Evolutionary conservation across 441 rosid species (phyloP).

Genomic region (Arabidopsis lyrata): DNA sequence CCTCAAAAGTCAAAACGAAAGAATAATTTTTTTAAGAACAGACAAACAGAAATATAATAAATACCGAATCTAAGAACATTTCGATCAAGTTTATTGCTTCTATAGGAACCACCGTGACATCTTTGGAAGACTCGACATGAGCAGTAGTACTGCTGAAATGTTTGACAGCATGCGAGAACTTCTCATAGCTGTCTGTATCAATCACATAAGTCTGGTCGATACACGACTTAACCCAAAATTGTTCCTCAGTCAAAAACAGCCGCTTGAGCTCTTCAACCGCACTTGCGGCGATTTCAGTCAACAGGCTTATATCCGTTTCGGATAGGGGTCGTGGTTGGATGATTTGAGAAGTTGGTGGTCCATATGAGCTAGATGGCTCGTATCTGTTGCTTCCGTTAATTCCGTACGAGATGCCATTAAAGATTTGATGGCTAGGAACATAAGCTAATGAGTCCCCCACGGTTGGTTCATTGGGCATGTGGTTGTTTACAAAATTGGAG

Average conservation of each 20-base stretch:
- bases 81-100: slow-evolving; percentile 51
- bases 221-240: slow-evolving; percentile 58
- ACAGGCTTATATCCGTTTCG: slow-evolving; percentile 47
- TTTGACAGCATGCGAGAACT: slow-evolving; percentile 40
- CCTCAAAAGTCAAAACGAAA: not conserved
- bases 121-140: slow-evolving; percentile 67
- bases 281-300: slow-evolving; percentile 51
- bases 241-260: slow-evolving; percentile 53
- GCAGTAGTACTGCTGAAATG: slow-evolving; percentile 49
- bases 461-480: slow-evolving; percentile 49
- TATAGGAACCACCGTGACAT: slow-evolving; percentile 49
- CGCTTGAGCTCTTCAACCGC: slow-evolving; percentile 63
- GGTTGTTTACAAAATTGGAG: slow-evolving; percentile 44
- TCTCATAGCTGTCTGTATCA: slow-evolving; percentile 54
- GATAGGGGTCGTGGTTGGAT: slow-evolving; percentile 34
- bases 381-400: not conserved
- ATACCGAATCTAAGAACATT: slow-evolving; percentile 62
- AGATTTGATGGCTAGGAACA: slow-evolving; percentile 12
- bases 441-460: slow-evolving; percentile 39
- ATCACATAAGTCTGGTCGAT: slow-evolving; percentile 49
- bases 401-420: not conserved
- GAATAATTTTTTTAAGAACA: not conserved
- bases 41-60: slow-evolving; percentile 27
- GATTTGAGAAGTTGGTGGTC: slow-evolving; percentile 4
- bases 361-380: not conserved